Base-by-base conservation (phyloP, 441 rosid genomes). In the Erodium chrysanthum region DNA sequence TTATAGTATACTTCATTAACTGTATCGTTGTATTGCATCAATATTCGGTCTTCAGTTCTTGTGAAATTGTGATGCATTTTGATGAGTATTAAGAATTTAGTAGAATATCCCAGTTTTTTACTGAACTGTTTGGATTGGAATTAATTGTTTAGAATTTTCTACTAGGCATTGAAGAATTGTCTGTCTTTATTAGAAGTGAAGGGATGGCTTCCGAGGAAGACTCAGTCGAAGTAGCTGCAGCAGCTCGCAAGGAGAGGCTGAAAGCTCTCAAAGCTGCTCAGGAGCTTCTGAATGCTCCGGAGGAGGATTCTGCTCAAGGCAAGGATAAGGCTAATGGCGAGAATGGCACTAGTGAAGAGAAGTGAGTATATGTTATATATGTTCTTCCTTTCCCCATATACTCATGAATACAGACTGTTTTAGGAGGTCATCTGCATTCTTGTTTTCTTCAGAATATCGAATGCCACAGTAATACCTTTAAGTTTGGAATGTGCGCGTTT, bases 221-320 rank as follows among this genome's bases (percentile, higher is more conserved):
- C 3, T 84, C 91, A 1, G 64, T 87, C 2, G 96, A 87, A 75
- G 93, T 84, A 68, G 87, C 86, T 12, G 86, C 89, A 15, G 92
- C 86, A 5, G 79, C 80, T 12, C 93, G 96, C n/a, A 73, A 85
- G 70, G 96, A 92, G 87, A 83, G 92, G 68, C 78, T 92, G 35
- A 84, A 69, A 65, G 96, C 92, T 75, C 85, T 92, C 40, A 90
- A 75, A 73, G 90, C 84, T 67, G 96, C 98, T 70, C 85, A 84
- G 78, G 87, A 90, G 64, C 80, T 92, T 4, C 52, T 81, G 12
- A 79, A 42, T 64, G 73, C 82, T 15, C 86, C 83, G 0, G 85
- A 85, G 23, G 85, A 77, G 7, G 81, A 64, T 15, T 66, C 78
- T 25, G 76, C 71, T 23, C 75, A 67, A 52, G 70, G 70, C 0